A percentile compares a stretch with the other conserved stretches of the same genome.
Conservation (phyloP, 1,284 basidiomycete genomes). For the Fomitiporia mediterranea region DNA sequence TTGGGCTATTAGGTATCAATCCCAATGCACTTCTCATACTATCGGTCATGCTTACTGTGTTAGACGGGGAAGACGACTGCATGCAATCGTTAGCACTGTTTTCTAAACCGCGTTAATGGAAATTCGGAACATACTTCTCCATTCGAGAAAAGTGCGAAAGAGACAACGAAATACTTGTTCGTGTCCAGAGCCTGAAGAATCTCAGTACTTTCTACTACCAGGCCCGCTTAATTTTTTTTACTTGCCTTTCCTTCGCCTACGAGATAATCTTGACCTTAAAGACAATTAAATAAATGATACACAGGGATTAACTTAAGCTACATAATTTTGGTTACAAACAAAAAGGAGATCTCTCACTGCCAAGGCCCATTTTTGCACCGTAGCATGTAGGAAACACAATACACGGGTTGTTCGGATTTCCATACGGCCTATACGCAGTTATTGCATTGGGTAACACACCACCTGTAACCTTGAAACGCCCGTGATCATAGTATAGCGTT, state of each 20-base stretch:
- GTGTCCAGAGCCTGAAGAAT: conserved; percentile 26
- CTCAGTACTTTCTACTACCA: too few species aligned
- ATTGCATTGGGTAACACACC: conserved; percentile 38
- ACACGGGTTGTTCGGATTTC: conserved; percentile 37
- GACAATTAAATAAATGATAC: not conserved
- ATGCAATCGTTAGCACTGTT: not conserved
- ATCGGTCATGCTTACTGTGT: conserved; percentile 37
- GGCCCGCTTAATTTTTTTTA: too few species aligned
- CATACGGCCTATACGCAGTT: conserved; percentile 42
- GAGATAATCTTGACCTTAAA: conserved; percentile 21
- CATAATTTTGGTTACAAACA: conserved; percentile 22
- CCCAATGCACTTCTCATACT: not conserved
- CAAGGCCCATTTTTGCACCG: conserved; percentile 33
- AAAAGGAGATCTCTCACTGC: conserved; percentile 7
- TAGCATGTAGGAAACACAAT: conserved; percentile 44
- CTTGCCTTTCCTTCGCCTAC: conserved; percentile 18
- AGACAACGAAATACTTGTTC: conserved; percentile 29
- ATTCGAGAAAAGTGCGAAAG: conserved; percentile 30
- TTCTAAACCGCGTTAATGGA: not conserved
- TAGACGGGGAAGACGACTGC: conserved; percentile 58
- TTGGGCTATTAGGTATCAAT: conserved; percentile 28
- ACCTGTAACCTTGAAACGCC: conserved; percentile 36
- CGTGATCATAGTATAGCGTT: conserved; percentile 37
- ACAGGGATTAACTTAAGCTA: conserved; percentile 19
- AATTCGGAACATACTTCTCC: conserved; percentile 26